Percentiles rank a stretch among this genome's conserved stretches.
Conservation (phyloP, 2,329 filamentous ascomycete genomes). For the Aspergillus intermedius region DNA sequence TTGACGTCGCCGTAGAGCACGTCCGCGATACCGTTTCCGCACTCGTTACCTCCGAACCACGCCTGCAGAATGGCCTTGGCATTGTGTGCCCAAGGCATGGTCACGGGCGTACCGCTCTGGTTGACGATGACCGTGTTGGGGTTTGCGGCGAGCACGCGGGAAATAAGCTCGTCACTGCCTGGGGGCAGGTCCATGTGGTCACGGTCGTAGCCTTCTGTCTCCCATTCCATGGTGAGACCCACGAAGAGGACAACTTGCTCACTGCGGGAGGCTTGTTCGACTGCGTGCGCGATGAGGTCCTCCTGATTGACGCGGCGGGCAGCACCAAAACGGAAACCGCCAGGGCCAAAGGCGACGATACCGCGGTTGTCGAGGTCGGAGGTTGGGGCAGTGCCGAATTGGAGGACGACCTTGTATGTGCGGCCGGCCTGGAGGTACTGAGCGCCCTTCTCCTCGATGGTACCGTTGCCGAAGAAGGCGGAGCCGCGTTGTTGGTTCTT, state of each 20-base stretch:
- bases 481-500: slow-evolving; percentile 58
- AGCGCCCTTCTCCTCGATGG: slow-evolving; percentile 56
- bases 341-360: slow-evolving; percentile 49
- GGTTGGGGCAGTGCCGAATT: slow-evolving; percentile 55
- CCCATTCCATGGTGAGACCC: slow-evolving; percentile 75
- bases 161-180: slow-evolving; percentile 53
- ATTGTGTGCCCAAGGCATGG: slow-evolving; percentile 43
- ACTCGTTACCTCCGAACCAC: slow-evolving; percentile 85
- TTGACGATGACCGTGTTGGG: slow-evolving; percentile 65
- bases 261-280: slow-evolving; percentile 59
- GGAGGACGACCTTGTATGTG: slow-evolving; percentile 53
- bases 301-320: slow-evolving; percentile 53
- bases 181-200: slow-evolving; percentile 52
- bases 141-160: slow-evolving; percentile 59
- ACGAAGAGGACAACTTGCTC: slow-evolving; percentile 74
- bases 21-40: slow-evolving; percentile 72
- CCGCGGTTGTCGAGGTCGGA: slow-evolving; percentile 48
- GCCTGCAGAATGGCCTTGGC: slow-evolving; percentile 61
- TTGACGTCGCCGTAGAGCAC: slow-evolving; percentile 68
- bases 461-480: slow-evolving; percentile 60
- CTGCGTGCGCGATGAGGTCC: slow-evolving; percentile 59
- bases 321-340: slow-evolving; percentile 58
- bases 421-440: slow-evolving; percentile 54
- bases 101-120: slow-evolving; percentile 66
- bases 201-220: slow-evolving; percentile 64